Percentiles rank a stretch among this genome's conserved stretches.
Conservation (phyloP, 2,329 filamentous ascomycete genomes). For the Aspergillus neoniger region DNA sequence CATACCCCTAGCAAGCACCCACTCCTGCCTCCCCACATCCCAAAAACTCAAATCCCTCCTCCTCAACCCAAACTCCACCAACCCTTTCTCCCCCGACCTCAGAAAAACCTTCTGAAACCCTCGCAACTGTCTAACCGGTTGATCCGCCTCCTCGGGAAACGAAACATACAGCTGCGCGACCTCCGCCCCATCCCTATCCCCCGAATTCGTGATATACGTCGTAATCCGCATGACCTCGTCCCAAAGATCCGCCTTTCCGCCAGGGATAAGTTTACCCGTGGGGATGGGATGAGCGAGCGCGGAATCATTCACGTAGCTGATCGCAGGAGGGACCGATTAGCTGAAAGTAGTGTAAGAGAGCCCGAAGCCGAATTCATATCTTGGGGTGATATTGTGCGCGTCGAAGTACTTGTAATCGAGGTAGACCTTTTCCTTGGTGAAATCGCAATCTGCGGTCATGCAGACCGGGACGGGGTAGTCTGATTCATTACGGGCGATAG, state of each 20-base stretch:
- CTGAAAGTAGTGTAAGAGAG: conserved; percentile 5
- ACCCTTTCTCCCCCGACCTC: conserved; percentile 48
- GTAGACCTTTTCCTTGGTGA: conserved; percentile 5
- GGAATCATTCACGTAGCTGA: too few species aligned
- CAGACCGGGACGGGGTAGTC: conserved; percentile 51
- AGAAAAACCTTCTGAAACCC: conserved; percentile 64
- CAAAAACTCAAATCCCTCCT: conserved; percentile 66
- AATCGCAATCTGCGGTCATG: conserved; percentile 3
- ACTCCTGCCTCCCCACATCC: conserved; percentile 61
- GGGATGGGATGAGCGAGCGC: not conserved
- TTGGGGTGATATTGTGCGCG: not conserved
- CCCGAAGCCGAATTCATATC: conserved; percentile 3
- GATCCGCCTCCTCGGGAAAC: conserved; percentile 30
- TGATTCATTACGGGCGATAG: conserved; percentile 55
- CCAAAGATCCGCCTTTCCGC: conserved; percentile 42
- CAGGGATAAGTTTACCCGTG: conserved; percentile 31
- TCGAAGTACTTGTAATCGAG: conserved; percentile 9
- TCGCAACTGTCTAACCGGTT: conserved; percentile 56
- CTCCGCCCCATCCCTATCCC: conserved; percentile 65
- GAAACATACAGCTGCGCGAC: conserved; percentile 59
- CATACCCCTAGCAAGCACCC: conserved; percentile 39
- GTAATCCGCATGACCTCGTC: conserved; percentile 35
- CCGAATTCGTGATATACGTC: conserved; percentile 72
- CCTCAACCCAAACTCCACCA: conserved; percentile 55
- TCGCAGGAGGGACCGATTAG: not conserved